phyloP scores from a whole-genome alignment of 2,329 filamentous ascomycete species.

The Pleurostoma richardsiae region DNA sequence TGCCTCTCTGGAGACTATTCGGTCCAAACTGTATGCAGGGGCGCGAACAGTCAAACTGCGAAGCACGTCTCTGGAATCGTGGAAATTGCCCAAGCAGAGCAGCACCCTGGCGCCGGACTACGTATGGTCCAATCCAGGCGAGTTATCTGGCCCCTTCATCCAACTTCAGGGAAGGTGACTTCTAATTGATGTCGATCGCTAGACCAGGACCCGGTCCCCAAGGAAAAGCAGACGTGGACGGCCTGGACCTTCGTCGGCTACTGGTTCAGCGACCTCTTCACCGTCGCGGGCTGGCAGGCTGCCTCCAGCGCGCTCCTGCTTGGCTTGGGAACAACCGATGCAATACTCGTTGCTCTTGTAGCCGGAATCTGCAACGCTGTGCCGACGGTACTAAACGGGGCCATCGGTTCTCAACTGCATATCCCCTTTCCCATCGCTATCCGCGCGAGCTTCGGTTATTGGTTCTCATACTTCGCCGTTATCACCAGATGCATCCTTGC shows the following conservation, averaged over 20 bases:
- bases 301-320: conserved; percentile 3
- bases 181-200: not conserved
- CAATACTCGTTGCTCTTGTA: conserved; percentile 27
- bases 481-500: conserved; percentile 27
- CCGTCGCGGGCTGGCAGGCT: conserved; percentile 5
- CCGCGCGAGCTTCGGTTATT: conserved; percentile 31
- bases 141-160: not conserved
- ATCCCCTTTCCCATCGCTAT: conserved; percentile 29
- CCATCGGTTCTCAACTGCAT: conserved; percentile 26
- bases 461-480: conserved; percentile 24
- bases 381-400: conserved; percentile 27
- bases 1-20: not conserved
- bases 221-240: not conserved
- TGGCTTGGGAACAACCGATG: conserved; percentile 7
- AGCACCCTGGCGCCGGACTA: conserved; percentile 29
- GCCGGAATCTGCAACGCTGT: conserved; percentile 50
- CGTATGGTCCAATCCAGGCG: conserved; percentile 19
- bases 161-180: no score
- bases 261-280: conserved; percentile 8
- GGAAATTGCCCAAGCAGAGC: conserved; percentile 33
- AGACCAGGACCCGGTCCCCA: conserved; percentile 2
- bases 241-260: conserved; percentile 1
- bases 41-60: not conserved
- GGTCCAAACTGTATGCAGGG: not conserved
- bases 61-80: conserved; percentile 14